Evolutionary conservation across 1,284 basidiomycete species (phyloP), one percentile per base, ranked within the genome.

Genomic region (Mycosarcoma mackinlayi): DNA sequence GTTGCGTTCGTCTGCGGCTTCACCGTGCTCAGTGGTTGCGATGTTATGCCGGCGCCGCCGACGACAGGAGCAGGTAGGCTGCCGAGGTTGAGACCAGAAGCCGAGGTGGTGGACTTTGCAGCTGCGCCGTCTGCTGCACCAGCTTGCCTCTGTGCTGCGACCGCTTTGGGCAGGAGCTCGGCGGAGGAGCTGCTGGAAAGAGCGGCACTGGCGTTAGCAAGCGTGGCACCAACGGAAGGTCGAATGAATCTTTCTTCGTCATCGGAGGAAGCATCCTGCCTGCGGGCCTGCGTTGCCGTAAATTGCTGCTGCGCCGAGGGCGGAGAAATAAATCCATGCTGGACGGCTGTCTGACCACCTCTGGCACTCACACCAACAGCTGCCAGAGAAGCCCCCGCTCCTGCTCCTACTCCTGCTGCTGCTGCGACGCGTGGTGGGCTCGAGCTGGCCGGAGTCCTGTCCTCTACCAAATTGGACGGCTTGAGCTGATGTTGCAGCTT

Each of bases 181-280:
- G 54, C 47, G 5, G 74, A 74, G 16, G 71, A 66, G 56, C 68
- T 68, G 47, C 67, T 66, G 19, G 71, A 67, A 4, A 77, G 66
- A 6, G 75, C 65, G 3, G 63, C 67, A 18, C 60, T 68, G 24
- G 75, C 75, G 18, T 62, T 63, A 19, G 58, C 61, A 18, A 77
- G 72, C 14, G 68, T 75, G 2, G 48, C 49, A 13, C 56, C 60
- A 6, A 71, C 70, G n/a, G 57, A 56, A 14, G 60, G 52, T 6
- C 65, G 50, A 4, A 46, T 47, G 18, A 60, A 60, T 45, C 63
- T 44, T 14, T 60, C 63, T 11, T 66, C 68, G 30, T 71, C 63
- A 30, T 72, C 69, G 7, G 69, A 72, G 10, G 69, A 72, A 28
- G 45, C 56, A 10, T 65, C 58, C 30, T 47, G 47, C 25, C 63